These are phyloP conservation scores for Sonneratia alba DNA, from an alignment of 345 rosid species.

Conservation along the genomic window DNA sequence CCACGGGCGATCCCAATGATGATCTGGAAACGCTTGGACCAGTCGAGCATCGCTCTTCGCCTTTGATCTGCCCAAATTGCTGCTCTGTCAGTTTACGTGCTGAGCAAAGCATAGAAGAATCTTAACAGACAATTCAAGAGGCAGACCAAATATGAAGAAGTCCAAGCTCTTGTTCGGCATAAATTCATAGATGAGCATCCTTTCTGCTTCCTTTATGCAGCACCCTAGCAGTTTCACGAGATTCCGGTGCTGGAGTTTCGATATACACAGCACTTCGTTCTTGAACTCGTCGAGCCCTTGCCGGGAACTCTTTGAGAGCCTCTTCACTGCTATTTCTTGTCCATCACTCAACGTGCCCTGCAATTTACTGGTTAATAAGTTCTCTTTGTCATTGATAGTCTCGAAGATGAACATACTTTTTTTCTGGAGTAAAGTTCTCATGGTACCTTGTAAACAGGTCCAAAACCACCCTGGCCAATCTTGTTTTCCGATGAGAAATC, in stretches of 20 bases:
- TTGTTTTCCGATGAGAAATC: constrained; percentile 18
- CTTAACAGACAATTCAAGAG: too few relatives aligned
- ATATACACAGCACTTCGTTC: constrained; percentile 27
- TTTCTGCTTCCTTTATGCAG: constrained; percentile 21
- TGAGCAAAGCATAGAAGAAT: neutral
- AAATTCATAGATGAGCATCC: constrained; percentile 27
- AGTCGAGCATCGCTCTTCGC: constrained; percentile 11
- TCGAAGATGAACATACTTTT: neutral
- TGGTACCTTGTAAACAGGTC: constrained; percentile 33
- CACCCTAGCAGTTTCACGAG: constrained; percentile 33
- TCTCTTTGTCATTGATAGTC: neutral
- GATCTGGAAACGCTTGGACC: constrained; percentile 22
- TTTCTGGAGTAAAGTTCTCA: neutral
- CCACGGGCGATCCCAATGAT: constrained; percentile 27
- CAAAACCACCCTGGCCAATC: constrained; percentile 36
- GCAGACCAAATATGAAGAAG: constrained; percentile 23
- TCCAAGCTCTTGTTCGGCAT: constrained; percentile 28
- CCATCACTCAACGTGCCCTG: constrained; percentile 25
- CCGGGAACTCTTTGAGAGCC: constrained; percentile 22
- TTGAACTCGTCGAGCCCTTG: constrained; percentile 33
- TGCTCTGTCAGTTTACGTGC: neutral
- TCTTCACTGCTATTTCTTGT: constrained; percentile 31
- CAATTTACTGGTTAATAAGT: neutral
- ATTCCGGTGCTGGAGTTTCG: constrained; percentile 36
- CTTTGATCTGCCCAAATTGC: constrained; percentile 15